Base-by-base conservation (phyloP, 768 basidiomycete species). In the Sistotremastrum suecicum region DNA sequence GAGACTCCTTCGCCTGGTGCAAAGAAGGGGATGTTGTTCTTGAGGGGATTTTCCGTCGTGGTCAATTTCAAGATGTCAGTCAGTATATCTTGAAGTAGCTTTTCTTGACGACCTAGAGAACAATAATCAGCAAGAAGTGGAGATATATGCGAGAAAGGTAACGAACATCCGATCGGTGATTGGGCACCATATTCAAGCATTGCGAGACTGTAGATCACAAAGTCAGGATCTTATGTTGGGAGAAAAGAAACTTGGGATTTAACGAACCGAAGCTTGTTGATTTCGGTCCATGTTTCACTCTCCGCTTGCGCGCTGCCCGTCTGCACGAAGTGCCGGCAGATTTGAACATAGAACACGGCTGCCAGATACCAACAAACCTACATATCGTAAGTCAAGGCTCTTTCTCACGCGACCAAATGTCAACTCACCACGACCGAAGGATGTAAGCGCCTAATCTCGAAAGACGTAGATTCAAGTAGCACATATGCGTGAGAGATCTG, bases 321-420 rank as follows among this genome's bases (percentile, higher is more conserved):
- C 58, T 88, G 83, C 48, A 90, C 88, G 56, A 79, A 82, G 55
- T 84, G 78, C 57, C 84, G 86, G 71, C 86, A 90, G 36, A 85
- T 66, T 53, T 89, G 85, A 41, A 89, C 77, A 57, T 87, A 80
- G 3, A 89, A 83, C 4, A 84, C 85, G 9, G 87, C 86, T 5
- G 86, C 87, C 10, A 90, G 75, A 60, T 90, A 89, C 86, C 86
- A 90, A 59, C 85, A 87, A 40, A 89, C 88, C 83, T 86, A 49
- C 30, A 41, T 32, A 46, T 3, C 7, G 30, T 32, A n/a, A 45
- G 42, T 11, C 5, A 7, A 37, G 20, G n/a, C 7, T 11, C 8
- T 8, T 39, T 9, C 29, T 9, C 10, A 31, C 28, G 3, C 5
- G n/a, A 5, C n/a, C 7, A 37, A 32, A 43, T 48, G 31, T 39